Base-by-base conservation (phyloP, 108 stramenopile species). In the Nitzschia palea region DNA sequence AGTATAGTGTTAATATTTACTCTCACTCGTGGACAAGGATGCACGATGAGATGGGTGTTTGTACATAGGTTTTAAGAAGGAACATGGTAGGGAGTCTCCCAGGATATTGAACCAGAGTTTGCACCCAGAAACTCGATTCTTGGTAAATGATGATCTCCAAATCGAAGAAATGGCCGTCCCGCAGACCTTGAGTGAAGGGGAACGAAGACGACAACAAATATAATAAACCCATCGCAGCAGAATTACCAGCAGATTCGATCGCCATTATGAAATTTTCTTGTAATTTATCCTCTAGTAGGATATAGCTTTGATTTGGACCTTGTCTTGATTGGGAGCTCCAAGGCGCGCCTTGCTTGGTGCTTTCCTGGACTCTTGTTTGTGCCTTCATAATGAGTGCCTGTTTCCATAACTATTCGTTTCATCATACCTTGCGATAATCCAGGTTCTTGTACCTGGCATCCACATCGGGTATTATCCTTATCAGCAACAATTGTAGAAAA, bases 51-150 rank as follows among this genome's bases (percentile, higher is more conserved):
- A 37, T 88, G 87, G 87, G 87, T 88, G 2, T 48, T 78, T 14
- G 83, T 82, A 17, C 84, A 88, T 55, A n/a, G 87, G 87, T 88
- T 85, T 63, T 84, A 85, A n/a, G n/a, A n/a, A n/a, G n/a, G 87
- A 15, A 71, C 70, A 6, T 88, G 79, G 80, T 60, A 55, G 29
- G 87, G 81, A 6, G 66, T 57, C 2, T 80, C 79, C 5, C 57
- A 67, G 23, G 83, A 79, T 8, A 68, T 87, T 47, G 50, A 36
- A 18, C 81, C 86, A 9, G 48, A 64, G 44, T 34, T 57, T 33
- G 43, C 70, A 14, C 80, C 79, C 14, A 12, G 83, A 87, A 67
- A 87, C 86, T 4, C 32, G 86, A 59, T 87, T 87, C 57, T 33
- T 64, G 55, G 86, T 84, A 1, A 44, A 64, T 45, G 68, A 70